Base-by-base conservation (phyloP, 495 filamentous ascomycete species). In the Aspergillus heteromorphus region DNA sequence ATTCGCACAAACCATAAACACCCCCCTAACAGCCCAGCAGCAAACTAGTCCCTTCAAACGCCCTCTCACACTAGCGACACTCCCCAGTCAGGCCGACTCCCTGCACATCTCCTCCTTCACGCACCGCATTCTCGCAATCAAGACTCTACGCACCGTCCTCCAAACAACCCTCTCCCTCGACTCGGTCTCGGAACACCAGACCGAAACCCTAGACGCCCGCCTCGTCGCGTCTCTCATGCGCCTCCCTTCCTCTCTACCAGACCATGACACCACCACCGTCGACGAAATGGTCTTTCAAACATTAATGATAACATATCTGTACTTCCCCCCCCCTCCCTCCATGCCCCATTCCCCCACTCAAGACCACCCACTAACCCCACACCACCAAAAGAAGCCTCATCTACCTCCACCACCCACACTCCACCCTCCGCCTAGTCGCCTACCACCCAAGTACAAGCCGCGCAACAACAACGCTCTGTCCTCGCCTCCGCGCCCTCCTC, bases 231-330 rank as follows among this genome's bases (percentile, higher is more conserved):
- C 86, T 78, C 70, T 76, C 18, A 77, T 89, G 49, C 82, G 87
- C 54, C 69, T 92, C 9, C 87, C 88, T 1, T 67, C 74, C 11
- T 70, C 72, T 6, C 89, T 89, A 64, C 76, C 73, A 47, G 76
- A 83, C 23, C 72, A 88, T 36, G 76, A 77, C 55, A 78, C 76
- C 60, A 76, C 81, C 41, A 69, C 79, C 40, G 72, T 88, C 14
- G 88, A 92, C 63, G 86, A 91, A 68, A 84, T 92, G 80, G 73
- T 90, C 57, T 91, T 92, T 70, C 87, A 92, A 58, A 87, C 87
- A 4, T 83, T 89, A 60, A 87, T 90, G 79, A 83, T 88, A 45
- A 59, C 57, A 21, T 65, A 66, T 34, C 55, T 67, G 60, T 68
- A 40, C 27, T 55, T 49, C 40, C 20, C 13, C 30, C 19, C 13